phyloP scores from a whole-genome alignment of 106 monocot species.

The Acorus calamus region DNA sequence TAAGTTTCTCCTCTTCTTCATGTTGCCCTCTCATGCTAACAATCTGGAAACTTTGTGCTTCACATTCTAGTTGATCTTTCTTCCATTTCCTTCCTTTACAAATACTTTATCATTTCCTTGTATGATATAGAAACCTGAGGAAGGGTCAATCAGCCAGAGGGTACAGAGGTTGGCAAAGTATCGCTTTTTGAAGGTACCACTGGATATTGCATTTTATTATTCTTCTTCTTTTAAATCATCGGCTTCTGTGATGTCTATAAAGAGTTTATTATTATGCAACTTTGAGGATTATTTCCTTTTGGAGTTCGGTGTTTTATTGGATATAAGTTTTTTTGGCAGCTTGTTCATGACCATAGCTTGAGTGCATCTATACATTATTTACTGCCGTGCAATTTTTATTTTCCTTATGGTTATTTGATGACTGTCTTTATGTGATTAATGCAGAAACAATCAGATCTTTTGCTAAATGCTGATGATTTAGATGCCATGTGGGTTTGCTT shows the following conservation, averaged over 20 bases:
- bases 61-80: background rate
- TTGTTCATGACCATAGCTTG: too few relatives aligned
- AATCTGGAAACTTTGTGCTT: too few relatives aligned
- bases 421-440: slow-evolving; percentile 1
- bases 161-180: slow-evolving; percentile 97
- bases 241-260: background rate
- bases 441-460: slow-evolving; percentile 98
- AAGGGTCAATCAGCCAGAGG: slow-evolving; percentile 95
- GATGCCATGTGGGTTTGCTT: slow-evolving; percentile 99
- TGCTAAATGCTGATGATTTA: slow-evolving; percentile 96
- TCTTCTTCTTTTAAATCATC: background rate
- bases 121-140: slow-evolving; percentile 83
- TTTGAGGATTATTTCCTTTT: too few relatives aligned
- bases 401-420: background rate
- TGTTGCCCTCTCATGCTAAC: too few relatives aligned
- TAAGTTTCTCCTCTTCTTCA: too few relatives aligned
- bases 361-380: background rate
- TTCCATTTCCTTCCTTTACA: slow-evolving; percentile 5
- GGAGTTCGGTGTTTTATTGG: too few relatives aligned
- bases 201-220: background rate
- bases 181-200: slow-evolving; percentile 79
- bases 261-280: background rate
- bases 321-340: too few relatives aligned
- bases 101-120: background rate
- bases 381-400: background rate